Evolutionary conservation across 2,329 filamentous ascomycete genomes (phyloP), one percentile per base, ranked within the genome.

Genomic region (Epichloe typhina): DNA sequence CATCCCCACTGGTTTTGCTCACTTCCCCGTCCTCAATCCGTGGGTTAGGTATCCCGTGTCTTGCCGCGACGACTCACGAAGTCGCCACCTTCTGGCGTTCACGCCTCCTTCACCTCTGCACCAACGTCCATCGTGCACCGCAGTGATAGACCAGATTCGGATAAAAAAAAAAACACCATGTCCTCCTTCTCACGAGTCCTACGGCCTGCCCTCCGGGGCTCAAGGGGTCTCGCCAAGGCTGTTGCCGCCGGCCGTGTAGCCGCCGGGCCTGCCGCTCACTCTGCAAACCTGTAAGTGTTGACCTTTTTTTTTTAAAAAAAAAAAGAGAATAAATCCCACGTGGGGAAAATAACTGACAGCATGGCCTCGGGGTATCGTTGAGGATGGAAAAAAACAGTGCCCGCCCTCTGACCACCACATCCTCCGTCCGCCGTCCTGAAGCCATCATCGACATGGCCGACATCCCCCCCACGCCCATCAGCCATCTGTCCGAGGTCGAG

Each of bases 391-490:
- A 9, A 31, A 31, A 9, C 9, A 47, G 41, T 56, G 56, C 65
- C 52, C 77, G 81, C 57, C 62, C 74, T 19, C 75, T 88, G 52
- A 84, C 82, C 38, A 76, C 76, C 46, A 85, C 83, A 0, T 57
- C 74, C 0, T 57, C 74, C 43, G 65, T 70, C 54, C 75, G 75
- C 58, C 76, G 72, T 58, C 67, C 69, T 59, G 62, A 66, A 46
- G 50, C 57, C 17, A 47, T 73, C 17, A 47, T 73, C 53, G 77
- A 93, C 68, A 81, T 95, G 61, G 76, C 83, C 54, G 82, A 86
- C 46, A 77, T 96, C 57, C 83, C 84, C 84, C 0, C 91, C 93
- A 96, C 91, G 5, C 93, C 93, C 49, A 95, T 98, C 70, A 86
- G 86, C 42, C 89, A 95, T 69, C 76, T 95, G 56, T 94, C 88